Base-by-base conservation (phyloP, 257 asterid genomes). In the Salvia miltiorrhiza region DNA sequence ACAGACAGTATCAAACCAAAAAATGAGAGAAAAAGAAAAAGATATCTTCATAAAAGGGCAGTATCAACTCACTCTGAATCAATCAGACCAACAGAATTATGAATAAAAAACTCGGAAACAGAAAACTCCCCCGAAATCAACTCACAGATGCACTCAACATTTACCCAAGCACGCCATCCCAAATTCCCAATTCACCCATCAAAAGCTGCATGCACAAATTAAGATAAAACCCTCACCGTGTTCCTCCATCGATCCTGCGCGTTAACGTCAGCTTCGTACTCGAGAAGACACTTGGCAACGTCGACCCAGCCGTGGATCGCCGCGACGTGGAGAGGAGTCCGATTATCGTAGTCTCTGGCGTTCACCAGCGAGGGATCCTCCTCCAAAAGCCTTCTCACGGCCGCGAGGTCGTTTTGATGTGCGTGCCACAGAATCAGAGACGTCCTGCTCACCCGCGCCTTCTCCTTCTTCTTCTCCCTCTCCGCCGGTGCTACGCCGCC, bases 161-260 rank as follows among this genome's bases (percentile, higher is more conserved):
- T 10, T 11, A 28, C 30, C 30, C 70, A 5, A 32, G 43, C 65
- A 59, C 54, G 12, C 30, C 13, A 33, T 14, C 44, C 19, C 65
- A 71, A 24, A 3, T 30, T 14, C 44, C 19, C 65, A 71, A 24
- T 4, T 30, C 5, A 21, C 53, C 60, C 0, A 61, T 21, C 40
- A 21, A 70, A 73, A 21, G 48, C 43, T 4, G 40, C 33, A 40
- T 19, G 5, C 13, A 10, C 4, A 39, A 63, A 69, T 61, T 5
- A 11, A 3, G 54, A 13, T 1, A 24, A 52, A 62, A 55, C n/a
- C 19, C 48, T 65, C 50, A 90, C 98, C 69, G 97, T 94, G 69
- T 94, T 94, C 79, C 83, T 94, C 99, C 99, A 94, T 0, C 99
- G 97, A 84, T 94, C 99, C 41, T 85, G 97, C 20, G 97, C 95